phyloP scores from a whole-genome alignment of 495 filamentous ascomycete genomes.

The Neurospora sp. region DNA sequence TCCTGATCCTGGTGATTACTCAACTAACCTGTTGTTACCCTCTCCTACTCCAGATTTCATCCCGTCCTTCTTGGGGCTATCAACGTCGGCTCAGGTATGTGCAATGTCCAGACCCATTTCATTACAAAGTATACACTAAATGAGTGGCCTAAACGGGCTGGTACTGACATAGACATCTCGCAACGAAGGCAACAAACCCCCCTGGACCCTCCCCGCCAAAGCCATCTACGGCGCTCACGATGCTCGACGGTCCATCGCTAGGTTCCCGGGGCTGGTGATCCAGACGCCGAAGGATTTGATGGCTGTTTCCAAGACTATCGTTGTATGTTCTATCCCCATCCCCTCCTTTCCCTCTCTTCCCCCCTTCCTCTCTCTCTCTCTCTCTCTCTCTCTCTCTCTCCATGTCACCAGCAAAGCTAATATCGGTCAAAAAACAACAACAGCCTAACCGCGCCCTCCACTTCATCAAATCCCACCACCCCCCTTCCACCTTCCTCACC shows the following conservation, averaged over 20 bases:
- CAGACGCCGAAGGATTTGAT: conserved; percentile 30
- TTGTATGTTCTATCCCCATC: conserved; percentile 15
- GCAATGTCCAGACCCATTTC: too few species aligned
- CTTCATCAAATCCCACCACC: conserved; percentile 48
- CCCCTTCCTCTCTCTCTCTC: too few species aligned
- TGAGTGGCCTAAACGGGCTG: too few species aligned
- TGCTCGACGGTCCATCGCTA: conserved; percentile 45
- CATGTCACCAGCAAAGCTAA: neutral
- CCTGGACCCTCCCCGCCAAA: conserved; percentile 61
- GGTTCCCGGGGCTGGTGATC: conserved; percentile 31
- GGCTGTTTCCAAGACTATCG: conserved; percentile 20
- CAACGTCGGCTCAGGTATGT: conserved; percentile 50
- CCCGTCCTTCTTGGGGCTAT: conserved; percentile 68
- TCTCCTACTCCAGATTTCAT: conserved; percentile 39
- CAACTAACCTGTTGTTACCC: neutral
- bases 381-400: too few species aligned
- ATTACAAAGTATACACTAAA: too few species aligned
- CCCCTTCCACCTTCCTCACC: conserved; percentile 17
- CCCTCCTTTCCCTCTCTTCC: neutral
- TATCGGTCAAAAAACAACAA: neutral
- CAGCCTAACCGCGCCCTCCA: conserved; percentile 55
- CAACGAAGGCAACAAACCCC: conserved; percentile 54
- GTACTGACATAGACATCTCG: too few species aligned
- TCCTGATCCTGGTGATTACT: neutral
- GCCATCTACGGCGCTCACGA: conserved; percentile 47